Evolutionary conservation across 2,329 filamentous ascomycete species (phyloP), one percentile per base, ranked within the genome.

Genomic region (Fusarium sp.): DNA sequence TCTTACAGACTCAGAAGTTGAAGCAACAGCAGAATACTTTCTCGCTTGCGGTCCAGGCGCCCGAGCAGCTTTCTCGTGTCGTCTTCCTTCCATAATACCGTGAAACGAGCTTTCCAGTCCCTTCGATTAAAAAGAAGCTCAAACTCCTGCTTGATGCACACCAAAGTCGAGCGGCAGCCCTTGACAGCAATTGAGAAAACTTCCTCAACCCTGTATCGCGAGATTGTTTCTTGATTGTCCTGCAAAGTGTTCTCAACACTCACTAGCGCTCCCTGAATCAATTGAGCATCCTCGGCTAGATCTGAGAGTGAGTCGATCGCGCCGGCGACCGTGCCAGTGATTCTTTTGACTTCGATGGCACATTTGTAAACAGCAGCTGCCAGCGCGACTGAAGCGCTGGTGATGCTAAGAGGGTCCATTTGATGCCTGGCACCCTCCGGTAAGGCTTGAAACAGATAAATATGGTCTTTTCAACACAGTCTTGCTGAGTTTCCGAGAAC

Each of bases 401-500:
- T 51, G 12, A 12, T 20, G 16, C 47, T 51, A 0, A 26, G 13
- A 20, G 9, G 13, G 10, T 24, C 16, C 30, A 33, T 48, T 16
- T 6, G 7, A 16, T 2, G 3, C 20, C 5, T 30, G 20, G 7
- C 9, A 30, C 10, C 20, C 14, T 11, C 4, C 10, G 0, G 4
- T 0, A 30, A 15, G 26, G 44, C 3, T 16, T 3, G 9, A 4
- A 22, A 15, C 13, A 20, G 18, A 28, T 5, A 0, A 1, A 0
- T 11, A 20, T 4, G 20, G 26, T 22, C 44, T 45, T n/a, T n/a
- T n/a, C n/a, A n/a, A n/a, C n/a, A n/a, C n/a, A n/a, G n/a, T n/a
- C n/a, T n/a, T n/a, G n/a, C n/a, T n/a, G n/a, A n/a, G 0, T 2
- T 14, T 20, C 1, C 0, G 24, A 28, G 2, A 45, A 4, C 14